These are phyloP conservation scores for Coniochaeta prunicola DNA, from an alignment of 2,329 filamentous ascomycete species.

Conservation along the genomic window DNA sequence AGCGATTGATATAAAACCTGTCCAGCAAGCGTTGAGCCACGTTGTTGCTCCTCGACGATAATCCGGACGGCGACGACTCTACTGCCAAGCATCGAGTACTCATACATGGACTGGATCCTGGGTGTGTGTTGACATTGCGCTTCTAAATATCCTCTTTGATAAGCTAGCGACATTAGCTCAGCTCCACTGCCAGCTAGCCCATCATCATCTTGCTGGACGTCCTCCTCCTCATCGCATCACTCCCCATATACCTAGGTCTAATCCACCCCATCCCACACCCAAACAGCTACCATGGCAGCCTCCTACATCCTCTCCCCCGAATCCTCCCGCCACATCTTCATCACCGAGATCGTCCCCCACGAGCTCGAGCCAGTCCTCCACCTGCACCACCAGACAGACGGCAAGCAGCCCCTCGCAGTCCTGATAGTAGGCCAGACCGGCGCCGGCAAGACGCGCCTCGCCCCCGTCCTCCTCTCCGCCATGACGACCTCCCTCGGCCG, in stretches of 20 bases:
- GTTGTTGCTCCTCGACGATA: no score
- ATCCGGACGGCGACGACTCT: no score
- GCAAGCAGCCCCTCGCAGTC: slow-evolving; percentile 27
- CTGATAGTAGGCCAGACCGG: slow-evolving; percentile 40
- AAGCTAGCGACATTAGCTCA: no score
- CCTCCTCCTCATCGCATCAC: neutral
- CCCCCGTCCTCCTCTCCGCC: slow-evolving; percentile 27
- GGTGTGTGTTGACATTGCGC: no score
- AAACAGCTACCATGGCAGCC: neutral
- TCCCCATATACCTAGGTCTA: neutral
- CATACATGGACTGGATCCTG: no score
- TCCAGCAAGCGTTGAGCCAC: no score
- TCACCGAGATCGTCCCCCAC: slow-evolving; percentile 17
- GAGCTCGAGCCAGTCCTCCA: slow-evolving; percentile 20
- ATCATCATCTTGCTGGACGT: no score
- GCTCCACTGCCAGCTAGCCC: no score
- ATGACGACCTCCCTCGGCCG: slow-evolving; percentile 12
- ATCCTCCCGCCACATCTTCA: slow-evolving; percentile 7
- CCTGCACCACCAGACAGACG: neutral
- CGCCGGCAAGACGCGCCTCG: slow-evolving; percentile 38
- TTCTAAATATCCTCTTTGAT: no score
- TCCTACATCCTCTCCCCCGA: neutral
- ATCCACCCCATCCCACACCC: neutral
- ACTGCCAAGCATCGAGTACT: no score
- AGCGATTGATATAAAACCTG: no score